Evolutionary conservation across 179 eudicot genomes (phyloP), one percentile per base, ranked within the genome.

Genomic region (Spinacia oleracea): DNA sequence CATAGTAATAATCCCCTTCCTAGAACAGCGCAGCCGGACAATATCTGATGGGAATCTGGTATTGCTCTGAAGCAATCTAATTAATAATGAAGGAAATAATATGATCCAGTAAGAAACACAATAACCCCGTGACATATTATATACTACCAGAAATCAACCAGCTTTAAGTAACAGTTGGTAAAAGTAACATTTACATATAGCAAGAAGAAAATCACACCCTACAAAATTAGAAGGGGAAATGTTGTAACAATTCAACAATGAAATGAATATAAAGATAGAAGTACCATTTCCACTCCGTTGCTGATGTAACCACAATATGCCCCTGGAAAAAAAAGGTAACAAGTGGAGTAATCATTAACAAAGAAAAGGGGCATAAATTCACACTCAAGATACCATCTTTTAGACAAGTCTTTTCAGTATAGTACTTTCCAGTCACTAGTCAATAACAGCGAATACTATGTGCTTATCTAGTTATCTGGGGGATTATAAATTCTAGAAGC

Each of bases 271-370:
- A 14, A 63, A 81, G 42, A 77, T 55, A 74, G 53, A 40, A 85
- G 31, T 91, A 93, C 97, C 97, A 75, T 91, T 88, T 77, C 93
- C 96, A 76, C 92, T 85, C 83, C 88, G 96, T 83, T 87, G 90
- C 86, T 67, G 89, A 79, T 93, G 89, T 56, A 91, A 72, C 83
- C 78, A 85, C 75, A 93, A 80, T 59, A 93, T 93, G 69, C 90
- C 96, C 89, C 96, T 91, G 90, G 76, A 45, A 11, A 40, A 76
- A 66, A 43, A 67, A n/a, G 43, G 69, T 48, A 83, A 43, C 35
- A 40, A 62, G 58, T 62, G 50, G 6, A 75, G 58, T 0, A 20
- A 20, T 53, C 58, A 20, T 21, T 53, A 46, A 62, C 53, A 73
- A 78, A 40, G 50, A 53, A 64, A 20, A 15, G 8, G 29, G 18